Conservation (phyloP, 331 rosid species). For the Dryas integrifolia region DNA sequence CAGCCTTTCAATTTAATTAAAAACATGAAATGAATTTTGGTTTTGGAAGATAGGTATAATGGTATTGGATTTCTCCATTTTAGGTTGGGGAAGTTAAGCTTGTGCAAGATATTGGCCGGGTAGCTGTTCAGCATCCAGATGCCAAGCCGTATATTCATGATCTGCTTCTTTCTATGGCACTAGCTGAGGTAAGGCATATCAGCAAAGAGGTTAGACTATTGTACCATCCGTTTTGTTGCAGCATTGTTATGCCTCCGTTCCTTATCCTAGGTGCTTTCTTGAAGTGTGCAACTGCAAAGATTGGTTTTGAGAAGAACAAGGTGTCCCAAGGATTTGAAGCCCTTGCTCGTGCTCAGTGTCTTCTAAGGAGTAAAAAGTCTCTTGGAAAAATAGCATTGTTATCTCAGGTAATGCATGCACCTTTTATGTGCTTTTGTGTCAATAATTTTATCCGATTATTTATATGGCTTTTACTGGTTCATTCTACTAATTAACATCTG, state of each 20-base stretch:
- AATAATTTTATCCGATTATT: slow-evolving; percentile 3
- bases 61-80: slow-evolving; percentile 22
- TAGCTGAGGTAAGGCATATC: slow-evolving; percentile 82
- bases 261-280: slow-evolving; percentile 78
- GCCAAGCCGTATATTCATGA: slow-evolving; percentile 78
- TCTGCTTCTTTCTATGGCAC: slow-evolving; percentile 84
- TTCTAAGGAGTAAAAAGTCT: slow-evolving; percentile 72
- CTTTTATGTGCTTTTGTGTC: slow-evolving; percentile 10
- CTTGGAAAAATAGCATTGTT: slow-evolving; percentile 71
- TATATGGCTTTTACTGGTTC: neutral
- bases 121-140: slow-evolving; percentile 67
- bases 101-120: slow-evolving; percentile 67
- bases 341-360: slow-evolving; percentile 93
- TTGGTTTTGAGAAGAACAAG: slow-evolving; percentile 81
- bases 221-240: slow-evolving; percentile 30
- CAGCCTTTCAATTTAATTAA: neutral
- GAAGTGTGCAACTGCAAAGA: slow-evolving; percentile 97
- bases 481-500: neutral
- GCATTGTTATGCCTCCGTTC: slow-evolving; percentile 50
- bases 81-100: slow-evolving; percentile 90
- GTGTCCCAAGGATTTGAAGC: slow-evolving; percentile 98
- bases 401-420: slow-evolving; percentile 49
- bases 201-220: slow-evolving; percentile 40
- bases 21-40: neutral
- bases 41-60: slow-evolving; percentile 13